Evolutionary conservation across 164 flowering plant species (phyloP), one percentile per base, ranked within the genome.

Genomic region (Macadamia integrifolia): DNA sequence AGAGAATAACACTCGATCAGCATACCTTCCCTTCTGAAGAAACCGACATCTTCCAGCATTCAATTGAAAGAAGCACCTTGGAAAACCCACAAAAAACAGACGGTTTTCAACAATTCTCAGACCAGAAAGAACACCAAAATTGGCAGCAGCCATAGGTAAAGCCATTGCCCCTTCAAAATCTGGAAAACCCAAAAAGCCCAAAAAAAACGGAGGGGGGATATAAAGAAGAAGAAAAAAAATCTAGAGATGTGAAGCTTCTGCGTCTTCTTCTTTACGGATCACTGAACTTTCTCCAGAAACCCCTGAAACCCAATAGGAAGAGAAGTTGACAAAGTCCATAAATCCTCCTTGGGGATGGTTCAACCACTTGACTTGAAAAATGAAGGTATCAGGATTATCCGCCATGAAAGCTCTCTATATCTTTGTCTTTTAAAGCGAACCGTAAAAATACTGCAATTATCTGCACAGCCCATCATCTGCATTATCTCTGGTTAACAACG

Each of bases 21-120:
- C 55, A 58, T 70, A 76, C 79, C 79, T 76, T 60, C 71, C 62
- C 57, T 59, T 70, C 32, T 61, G 50, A 28, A 59, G 35, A 67
- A 46, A 23, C 50, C 66, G 58, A 18, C 63, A 44, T 15, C 17
- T 18, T 53, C 60, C 23, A 46, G 46, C 66, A 58, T n/a, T 71
- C 5, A 52, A 58, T 57, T 57, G 7, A 7, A 60, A 46, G 48
- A 69, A 66, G 10, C 58, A 49, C 63, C 71, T 35, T n/a, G 60
- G 2, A 48, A 70, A 32, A 35, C 63, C 65, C 40, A 63, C 29
- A 70, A 49, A 70, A 40, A n/a, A 10, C 13, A 57, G 17, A 3
- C 49, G 57, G 70, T 46, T 70, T 29, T 70, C 74, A 29, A 53
- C 58, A 40, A 53, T 31, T 55, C 70, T 76, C 66, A 70, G 31